Conservation (phyloP, 768 basidiomycete genomes). For the Mycena polygramma region DNA sequence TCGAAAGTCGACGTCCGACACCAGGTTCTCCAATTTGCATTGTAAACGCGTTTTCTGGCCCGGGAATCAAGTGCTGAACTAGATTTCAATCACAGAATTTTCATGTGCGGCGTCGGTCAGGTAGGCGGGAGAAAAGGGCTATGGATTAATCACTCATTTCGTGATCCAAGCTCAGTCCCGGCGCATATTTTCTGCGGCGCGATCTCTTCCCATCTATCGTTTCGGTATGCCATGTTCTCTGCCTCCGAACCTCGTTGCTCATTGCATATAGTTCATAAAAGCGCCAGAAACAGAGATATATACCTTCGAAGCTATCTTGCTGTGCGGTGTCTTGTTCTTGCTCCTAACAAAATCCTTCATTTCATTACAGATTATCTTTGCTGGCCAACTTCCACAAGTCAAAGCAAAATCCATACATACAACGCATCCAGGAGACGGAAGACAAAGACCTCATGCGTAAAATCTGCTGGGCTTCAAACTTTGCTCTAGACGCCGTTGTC, state of each 20-base stretch:
- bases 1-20: slow-evolving; percentile 62
- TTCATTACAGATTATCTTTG: slow-evolving; percentile 57
- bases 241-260: neutral
- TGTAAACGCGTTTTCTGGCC: slow-evolving; percentile 41
- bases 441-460: slow-evolving; percentile 68
- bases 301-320: slow-evolving; percentile 70
- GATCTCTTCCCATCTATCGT: slow-evolving; percentile 71
- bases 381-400: slow-evolving; percentile 82
- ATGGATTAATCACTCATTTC: neutral
- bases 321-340: slow-evolving; percentile 40
- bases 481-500: slow-evolving; percentile 62
- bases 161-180: slow-evolving; percentile 68
- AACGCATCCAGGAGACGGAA: slow-evolving; percentile 59
- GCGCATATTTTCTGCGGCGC: slow-evolving; percentile 76
- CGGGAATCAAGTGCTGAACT: neutral
- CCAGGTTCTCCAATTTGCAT: slow-evolving; percentile 66
- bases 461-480: slow-evolving; percentile 69
- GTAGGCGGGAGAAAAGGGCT: neutral
- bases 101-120: slow-evolving; percentile 67
- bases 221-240: slow-evolving; percentile 50
- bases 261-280: slow-evolving; percentile 59
- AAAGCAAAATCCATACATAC: slow-evolving; percentile 76
- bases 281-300: slow-evolving; percentile 66
- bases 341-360: neutral
- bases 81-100: slow-evolving; percentile 45